These are phyloP conservation scores for Neonectria ditissima DNA, from an alignment of 2,329 filamentous ascomycete genomes.

Conservation along the genomic window DNA sequence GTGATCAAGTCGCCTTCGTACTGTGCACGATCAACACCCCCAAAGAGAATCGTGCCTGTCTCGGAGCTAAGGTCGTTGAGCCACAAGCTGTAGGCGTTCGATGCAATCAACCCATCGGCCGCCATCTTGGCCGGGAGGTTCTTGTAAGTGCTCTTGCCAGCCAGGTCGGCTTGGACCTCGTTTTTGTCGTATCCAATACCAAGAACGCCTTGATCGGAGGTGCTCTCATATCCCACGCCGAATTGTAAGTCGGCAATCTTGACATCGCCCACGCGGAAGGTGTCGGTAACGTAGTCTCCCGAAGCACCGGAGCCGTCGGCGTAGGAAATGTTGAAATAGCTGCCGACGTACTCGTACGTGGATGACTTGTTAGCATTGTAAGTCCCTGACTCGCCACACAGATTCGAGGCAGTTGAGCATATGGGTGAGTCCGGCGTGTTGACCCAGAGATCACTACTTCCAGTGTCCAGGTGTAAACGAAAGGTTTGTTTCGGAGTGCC, in stretches of 20 bases:
- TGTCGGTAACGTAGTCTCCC: conserved; percentile 86
- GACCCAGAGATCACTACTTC: conserved; percentile 77
- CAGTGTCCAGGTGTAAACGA: conserved; percentile 73
- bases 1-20: conserved; percentile 73
- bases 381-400: conserved; percentile 72
- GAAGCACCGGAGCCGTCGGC: conserved; percentile 81
- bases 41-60: conserved; percentile 78
- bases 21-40: conserved; percentile 76
- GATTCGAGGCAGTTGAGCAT: conserved; percentile 62
- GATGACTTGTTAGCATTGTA: conserved; percentile 80
- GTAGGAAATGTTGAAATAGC: conserved; percentile 88
- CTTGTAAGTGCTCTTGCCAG: conserved; percentile 66
- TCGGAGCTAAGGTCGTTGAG: conserved; percentile 76
- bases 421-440: conserved; percentile 73
- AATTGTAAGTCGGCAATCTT: conserved; percentile 73
- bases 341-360: conserved; percentile 79
- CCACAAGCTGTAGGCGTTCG: conserved; percentile 80
- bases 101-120: conserved; percentile 69
- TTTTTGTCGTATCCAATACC: conserved; percentile 86
- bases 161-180: conserved; percentile 77
- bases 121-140: conserved; percentile 78
- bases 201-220: conserved; percentile 77
- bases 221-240: conserved; percentile 75
- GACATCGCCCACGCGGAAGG: conserved; percentile 68
- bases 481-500: conserved; percentile 71